These are phyloP conservation scores for Russula virescens DNA, from an alignment of 768 basidiomycete species.

Conservation along the genomic window DNA sequence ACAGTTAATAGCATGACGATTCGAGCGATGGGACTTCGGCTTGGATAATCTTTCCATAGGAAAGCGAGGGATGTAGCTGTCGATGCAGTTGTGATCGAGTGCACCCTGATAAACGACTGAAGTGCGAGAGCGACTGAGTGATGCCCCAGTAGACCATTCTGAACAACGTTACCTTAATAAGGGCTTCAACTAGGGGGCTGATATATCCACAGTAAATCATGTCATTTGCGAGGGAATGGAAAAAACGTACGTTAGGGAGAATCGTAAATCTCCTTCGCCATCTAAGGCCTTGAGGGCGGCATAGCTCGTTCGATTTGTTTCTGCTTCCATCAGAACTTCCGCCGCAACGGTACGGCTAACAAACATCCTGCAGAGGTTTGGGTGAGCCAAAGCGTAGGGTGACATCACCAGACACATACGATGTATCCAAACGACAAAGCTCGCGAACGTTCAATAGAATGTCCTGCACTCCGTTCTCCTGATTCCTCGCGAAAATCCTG, in stretches of 20 bases:
- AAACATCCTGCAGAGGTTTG: conserved; percentile 54
- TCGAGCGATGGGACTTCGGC: conserved; percentile 52
- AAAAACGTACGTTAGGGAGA: conserved; percentile 55
- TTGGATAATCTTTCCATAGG: conserved; percentile 66
- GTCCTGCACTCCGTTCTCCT: conserved; percentile 52
- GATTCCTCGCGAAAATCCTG: conserved; percentile 72
- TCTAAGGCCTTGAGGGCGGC: conserved; percentile 61
- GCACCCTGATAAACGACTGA: conserved; percentile 65
- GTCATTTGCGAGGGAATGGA: neutral
- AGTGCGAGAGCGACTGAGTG: neutral
- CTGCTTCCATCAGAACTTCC: conserved; percentile 78
- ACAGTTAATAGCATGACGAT: conserved; percentile 69
- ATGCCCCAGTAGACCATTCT: neutral
- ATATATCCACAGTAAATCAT: neutral
- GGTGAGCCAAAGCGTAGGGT: conserved; percentile 9
- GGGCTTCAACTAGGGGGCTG: conserved; percentile 53
- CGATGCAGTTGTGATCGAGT: conserved; percentile 49
- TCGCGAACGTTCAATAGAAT: conserved; percentile 68
- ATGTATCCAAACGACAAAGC: conserved; percentile 60
- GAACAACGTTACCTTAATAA: conserved; percentile 51
- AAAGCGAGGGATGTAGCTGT: conserved; percentile 48
- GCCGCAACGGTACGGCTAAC: conserved; percentile 77
- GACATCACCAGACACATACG: conserved; percentile 37
- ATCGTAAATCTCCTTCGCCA: conserved; percentile 58
- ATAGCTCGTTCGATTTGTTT: conserved; percentile 64